A percentile compares a stretch with the other conserved stretches of the same genome.
Conservation (phyloP, 257 asterid species). For the Apocynum venetum region DNA sequence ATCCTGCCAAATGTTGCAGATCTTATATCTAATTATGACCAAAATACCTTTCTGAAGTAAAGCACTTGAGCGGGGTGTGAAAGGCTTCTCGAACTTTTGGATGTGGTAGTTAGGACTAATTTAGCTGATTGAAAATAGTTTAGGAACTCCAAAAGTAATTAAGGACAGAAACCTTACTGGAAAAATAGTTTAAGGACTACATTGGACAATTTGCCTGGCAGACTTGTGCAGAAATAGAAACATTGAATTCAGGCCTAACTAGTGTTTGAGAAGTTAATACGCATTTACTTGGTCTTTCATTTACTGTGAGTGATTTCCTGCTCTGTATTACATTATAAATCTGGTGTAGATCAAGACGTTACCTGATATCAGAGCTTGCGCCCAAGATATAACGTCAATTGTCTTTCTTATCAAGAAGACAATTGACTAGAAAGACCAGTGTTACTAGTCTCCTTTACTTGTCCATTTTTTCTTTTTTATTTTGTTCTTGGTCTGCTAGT, state of each 20-base stretch:
- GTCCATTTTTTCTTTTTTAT: not conserved
- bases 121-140: no score
- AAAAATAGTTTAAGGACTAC: no score
- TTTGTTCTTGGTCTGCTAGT: not conserved
- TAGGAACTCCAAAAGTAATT: no score
- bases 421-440: not conserved
- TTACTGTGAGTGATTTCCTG: not conserved
- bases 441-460: not conserved
- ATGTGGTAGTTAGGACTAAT: no score
- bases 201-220: no score
- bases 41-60: no score
- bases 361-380: not conserved
- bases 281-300: not conserved
- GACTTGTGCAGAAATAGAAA: not conserved
- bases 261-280: not conserved
- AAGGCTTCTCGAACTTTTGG: no score
- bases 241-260: not conserved
- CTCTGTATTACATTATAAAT: not conserved
- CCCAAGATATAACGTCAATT: not conserved
- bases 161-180: no score
- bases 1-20: no score
- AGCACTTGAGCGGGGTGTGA: no score
- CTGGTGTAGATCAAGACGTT: not conserved
- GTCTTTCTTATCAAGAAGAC: no score
- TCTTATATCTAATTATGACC: no score